These are phyloP conservation scores for Hypoxylon sp. DNA, from an alignment of 2,329 filamentous ascomycete species.

Conservation along the genomic window DNA sequence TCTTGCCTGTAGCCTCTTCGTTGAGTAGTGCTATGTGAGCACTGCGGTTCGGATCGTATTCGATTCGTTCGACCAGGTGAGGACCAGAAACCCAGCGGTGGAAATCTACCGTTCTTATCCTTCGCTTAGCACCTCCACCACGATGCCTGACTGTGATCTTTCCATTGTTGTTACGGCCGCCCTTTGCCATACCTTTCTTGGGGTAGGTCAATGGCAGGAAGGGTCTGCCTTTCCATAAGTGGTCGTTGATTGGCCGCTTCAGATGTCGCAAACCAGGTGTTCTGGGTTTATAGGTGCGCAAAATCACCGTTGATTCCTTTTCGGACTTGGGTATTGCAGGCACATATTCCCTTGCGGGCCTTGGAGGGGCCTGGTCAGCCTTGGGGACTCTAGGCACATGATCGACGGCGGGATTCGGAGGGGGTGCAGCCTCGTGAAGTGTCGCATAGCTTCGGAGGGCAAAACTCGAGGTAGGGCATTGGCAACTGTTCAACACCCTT, in stretches of 20 bases:
- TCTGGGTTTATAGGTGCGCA: conserved; percentile 91
- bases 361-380: conserved; percentile 27
- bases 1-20: conserved; percentile 74
- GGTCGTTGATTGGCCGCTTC: conserved; percentile 91
- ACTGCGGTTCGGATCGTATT: conserved; percentile 92
- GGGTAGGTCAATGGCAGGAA: conserved; percentile 84
- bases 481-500: conserved; percentile 41
- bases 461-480: conserved; percentile 34
- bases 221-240: conserved; percentile 93
- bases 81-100: conserved; percentile 78
- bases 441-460: conserved; percentile 45
- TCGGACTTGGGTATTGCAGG: conserved; percentile 28
- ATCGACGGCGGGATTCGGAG: conserved; percentile 31
- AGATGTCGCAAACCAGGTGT: conserved; percentile 94
- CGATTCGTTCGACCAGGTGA: conserved; percentile 90
- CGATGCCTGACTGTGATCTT: conserved; percentile 88
- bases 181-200: conserved; percentile 92
- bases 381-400: conserved; percentile 31
- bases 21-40: conserved; percentile 91
- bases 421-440: conserved; percentile 32
- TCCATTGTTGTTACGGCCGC: conserved; percentile 89
- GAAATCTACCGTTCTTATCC: conserved; percentile 93
- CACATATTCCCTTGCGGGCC: conserved; percentile 18
- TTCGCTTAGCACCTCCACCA: conserved; percentile 89
- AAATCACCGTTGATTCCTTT: conserved; percentile 52